phyloP scores from a whole-genome alignment of 75 land plant species.

The Pinus taeda region DNA sequence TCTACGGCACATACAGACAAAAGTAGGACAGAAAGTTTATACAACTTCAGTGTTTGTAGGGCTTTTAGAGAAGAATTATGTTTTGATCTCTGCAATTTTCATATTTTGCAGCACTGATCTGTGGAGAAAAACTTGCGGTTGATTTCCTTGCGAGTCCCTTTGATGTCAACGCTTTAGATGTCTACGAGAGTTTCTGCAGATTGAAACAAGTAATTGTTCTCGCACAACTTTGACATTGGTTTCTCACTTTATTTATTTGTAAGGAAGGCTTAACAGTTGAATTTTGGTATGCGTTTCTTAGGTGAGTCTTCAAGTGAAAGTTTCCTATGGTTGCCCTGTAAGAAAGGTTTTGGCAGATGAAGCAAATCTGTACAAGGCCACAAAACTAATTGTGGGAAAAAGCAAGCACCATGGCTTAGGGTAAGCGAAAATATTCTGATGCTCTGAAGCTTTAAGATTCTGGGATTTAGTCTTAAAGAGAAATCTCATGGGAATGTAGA shows the following conservation, averaged over 20 bases:
- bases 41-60: not conserved
- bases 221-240: not conserved
- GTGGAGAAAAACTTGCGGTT: not conserved
- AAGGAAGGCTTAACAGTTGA: not conserved
- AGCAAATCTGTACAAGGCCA: conserved; percentile 49
- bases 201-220: conserved; percentile 9
- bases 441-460: not conserved
- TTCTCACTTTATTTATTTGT: not conserved
- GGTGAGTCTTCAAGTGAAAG: conserved; percentile 54
- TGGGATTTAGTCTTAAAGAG: not conserved
- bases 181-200: conserved; percentile 14
- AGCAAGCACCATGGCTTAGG: conserved; percentile 41
- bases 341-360: conserved; percentile 59
- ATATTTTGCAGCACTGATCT: not conserved
- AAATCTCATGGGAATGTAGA: not conserved
- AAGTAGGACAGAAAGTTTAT: not conserved
- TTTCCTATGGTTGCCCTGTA: conserved; percentile 51
- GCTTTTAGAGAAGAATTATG: not conserved
- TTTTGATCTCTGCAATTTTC: not conserved
- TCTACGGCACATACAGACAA: not conserved
- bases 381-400: conserved; percentile 62
- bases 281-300: conserved; percentile 13
- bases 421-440: conserved; percentile 26
- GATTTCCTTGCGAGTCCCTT: conserved; percentile 4
- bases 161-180: conserved; percentile 1